Base-by-base conservation (phyloP, 805 yeast species). In the Hanseniaspora taiwanica region DNA sequence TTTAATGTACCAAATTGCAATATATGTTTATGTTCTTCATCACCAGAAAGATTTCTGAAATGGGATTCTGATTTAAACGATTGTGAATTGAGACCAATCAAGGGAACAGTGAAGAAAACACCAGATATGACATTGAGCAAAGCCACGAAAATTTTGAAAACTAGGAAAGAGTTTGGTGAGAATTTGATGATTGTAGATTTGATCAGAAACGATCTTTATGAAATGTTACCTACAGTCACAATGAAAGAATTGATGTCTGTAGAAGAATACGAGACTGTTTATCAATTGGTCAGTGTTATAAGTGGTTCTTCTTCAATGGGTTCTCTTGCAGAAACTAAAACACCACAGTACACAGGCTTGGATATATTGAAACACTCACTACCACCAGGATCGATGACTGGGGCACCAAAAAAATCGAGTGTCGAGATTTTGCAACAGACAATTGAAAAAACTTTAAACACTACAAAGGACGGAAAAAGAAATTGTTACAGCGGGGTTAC, bases 341-440 rank as follows among this genome's bases (percentile, higher is more conserved):
- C 44, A 2, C 40, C 50, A 2, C 39, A 48, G 21, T 76, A 69
- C 48, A 63, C 69, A 10, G 98, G 97, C 0, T 63, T 87, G 19
- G 97, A 91, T 55, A 64, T 89, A 2, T 66, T 91, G 10, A 71
- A 75, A 17, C 74, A 74, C 44, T 76, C 95, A 0, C 63, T 93
- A 27, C 98, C 99, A 2, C 96, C 99, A 0, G 99, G 99, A 0
- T 89, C 97, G 1, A 91, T 91, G 99, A 91, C 99, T 0, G 99
- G 99, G 2, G 99, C 99, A 0, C 99, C 99, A 2, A 91, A 91
- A 62, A 81, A 79, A 50, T 70, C 95, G 44, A 84, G 96, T 0
- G 94, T 91, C 5, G 91, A 89, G 56, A 57, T 93, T 4, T 64
- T 91, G 21, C 81, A 78, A 44, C 48, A 58, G 9, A 44, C 61